These are phyloP conservation scores for Cyberlindnera sargentensis DNA, from an alignment of 805 yeast species.

Conservation along the genomic window DNA sequence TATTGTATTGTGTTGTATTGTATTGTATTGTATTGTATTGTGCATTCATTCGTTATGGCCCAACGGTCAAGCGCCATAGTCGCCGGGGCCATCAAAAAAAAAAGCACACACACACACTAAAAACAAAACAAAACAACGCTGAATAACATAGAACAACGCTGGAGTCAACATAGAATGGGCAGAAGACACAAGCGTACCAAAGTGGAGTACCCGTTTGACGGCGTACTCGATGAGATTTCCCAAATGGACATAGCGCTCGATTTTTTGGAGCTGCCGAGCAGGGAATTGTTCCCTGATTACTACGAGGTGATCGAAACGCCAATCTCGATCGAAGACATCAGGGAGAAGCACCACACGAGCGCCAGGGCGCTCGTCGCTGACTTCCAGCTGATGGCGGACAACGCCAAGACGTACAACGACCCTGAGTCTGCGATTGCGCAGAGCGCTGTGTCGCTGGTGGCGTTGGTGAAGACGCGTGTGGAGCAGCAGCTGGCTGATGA, in stretches of 20 bases:
- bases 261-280: conserved; percentile 68
- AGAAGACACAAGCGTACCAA: neutral
- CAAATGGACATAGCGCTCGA: conserved; percentile 31
- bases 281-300: conserved; percentile 74
- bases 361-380: conserved; percentile 45
- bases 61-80: too few species aligned
- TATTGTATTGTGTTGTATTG: too few species aligned
- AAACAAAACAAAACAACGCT: too few species aligned
- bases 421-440: conserved; percentile 56
- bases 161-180: conserved; percentile 4
- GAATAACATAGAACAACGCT: too few species aligned
- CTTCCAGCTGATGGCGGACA: conserved; percentile 57
- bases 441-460: conserved; percentile 51
- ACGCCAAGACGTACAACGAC: conserved; percentile 71
- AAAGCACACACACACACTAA: too few species aligned
- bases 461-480: conserved; percentile 53
- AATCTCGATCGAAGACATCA: conserved; percentile 63
- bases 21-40: too few species aligned
- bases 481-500: conserved; percentile 23
- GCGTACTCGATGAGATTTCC: conserved; percentile 17
- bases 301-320: conserved; percentile 62
- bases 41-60: too few species aligned
- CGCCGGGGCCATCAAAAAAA: too few species aligned
- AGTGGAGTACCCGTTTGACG: neutral
- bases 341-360: conserved; percentile 33